Conservation (phyloP, 208 protist species). For the Borovskyia barvae region DNA sequence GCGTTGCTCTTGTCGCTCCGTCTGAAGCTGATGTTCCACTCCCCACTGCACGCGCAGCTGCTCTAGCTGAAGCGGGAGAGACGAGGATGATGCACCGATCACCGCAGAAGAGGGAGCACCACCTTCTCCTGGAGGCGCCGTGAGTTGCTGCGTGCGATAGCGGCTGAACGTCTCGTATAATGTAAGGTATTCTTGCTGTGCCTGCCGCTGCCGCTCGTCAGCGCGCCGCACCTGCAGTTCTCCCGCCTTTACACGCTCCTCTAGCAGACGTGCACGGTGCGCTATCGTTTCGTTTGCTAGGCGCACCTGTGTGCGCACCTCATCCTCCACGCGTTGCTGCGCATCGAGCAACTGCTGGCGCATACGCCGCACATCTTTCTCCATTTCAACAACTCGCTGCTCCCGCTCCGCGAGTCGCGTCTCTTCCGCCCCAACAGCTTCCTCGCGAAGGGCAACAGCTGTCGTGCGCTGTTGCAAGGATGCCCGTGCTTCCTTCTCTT, state of each 20-base stretch:
- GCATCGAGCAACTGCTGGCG: constrained; percentile 67
- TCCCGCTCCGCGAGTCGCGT: constrained; percentile 32
- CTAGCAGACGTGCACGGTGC: constrained; percentile 41
- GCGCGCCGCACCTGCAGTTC: constrained; percentile 59
- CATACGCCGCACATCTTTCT: constrained; percentile 49
- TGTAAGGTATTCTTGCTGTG: constrained; percentile 62
- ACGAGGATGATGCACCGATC: not conserved
- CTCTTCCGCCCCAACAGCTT: constrained; percentile 31
- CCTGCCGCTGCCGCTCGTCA: constrained; percentile 67
- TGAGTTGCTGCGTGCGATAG: constrained; percentile 56
- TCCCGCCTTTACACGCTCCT: constrained; percentile 46
- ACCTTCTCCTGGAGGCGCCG: constrained; percentile 3
- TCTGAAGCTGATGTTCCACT: constrained; percentile 43
- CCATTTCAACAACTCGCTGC: constrained; percentile 43
- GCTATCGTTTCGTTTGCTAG: constrained; percentile 76
- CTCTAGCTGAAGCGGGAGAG: constrained; percentile 15
- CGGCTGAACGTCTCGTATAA: constrained; percentile 72
- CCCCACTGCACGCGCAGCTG: constrained; percentile 34
- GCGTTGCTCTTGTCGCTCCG: constrained; percentile 45
- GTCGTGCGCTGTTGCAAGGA: constrained; percentile 19
- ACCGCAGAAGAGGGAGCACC: not conserved
- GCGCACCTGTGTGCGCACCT: constrained; percentile 64
- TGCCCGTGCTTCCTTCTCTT: constrained; percentile 34
- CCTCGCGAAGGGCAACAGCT: constrained; percentile 26
- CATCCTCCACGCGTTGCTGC: constrained; percentile 67